Conservation (phyloP, 2,329 filamentous ascomycete species). For the Sclerotinia borealis region DNA sequence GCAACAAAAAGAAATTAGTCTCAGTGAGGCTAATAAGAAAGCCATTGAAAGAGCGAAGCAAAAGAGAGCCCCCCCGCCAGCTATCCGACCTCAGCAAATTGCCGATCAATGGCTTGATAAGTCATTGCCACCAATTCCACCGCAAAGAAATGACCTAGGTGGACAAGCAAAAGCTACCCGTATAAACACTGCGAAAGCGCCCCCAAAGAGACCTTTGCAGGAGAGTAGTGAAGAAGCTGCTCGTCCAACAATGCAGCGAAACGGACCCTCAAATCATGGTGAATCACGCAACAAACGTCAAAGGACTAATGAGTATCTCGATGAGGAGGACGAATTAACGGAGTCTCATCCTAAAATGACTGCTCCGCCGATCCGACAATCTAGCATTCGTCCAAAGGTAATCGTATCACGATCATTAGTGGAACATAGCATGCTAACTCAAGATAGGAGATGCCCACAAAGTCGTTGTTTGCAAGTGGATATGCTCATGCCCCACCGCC, state of each 20-base stretch:
- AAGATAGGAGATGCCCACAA: constrained; percentile 51
- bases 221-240: constrained; percentile 50
- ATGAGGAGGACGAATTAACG: constrained; percentile 58
- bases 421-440: constrained; percentile 33
- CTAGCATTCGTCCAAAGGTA: constrained; percentile 49
- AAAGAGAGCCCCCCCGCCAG: constrained; percentile 56
- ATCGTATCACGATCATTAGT: constrained; percentile 29
- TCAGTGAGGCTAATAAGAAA: constrained; percentile 59
- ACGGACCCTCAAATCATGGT: constrained; percentile 55
- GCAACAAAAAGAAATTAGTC: constrained; percentile 39
- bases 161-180: constrained; percentile 39
- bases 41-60: constrained; percentile 61
- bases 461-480: constrained; percentile 54
- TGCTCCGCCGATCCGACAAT: constrained; percentile 79
- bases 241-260: constrained; percentile 45
- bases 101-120: constrained; percentile 28
- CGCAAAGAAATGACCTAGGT: constrained; percentile 23
- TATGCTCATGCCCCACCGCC: constrained; percentile 52
- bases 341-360: constrained; percentile 61
- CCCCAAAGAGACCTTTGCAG: constrained; percentile 69
- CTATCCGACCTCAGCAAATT: constrained; percentile 48
- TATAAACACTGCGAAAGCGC: constrained; percentile 62
- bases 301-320: constrained; percentile 65
- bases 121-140: constrained; percentile 27
- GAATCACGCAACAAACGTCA: constrained; percentile 66